Evolutionary conservation across 495 filamentous ascomycete genomes (phyloP), one percentile per base, ranked within the genome.

Genomic region (Hypoxylon subgilvum): DNA sequence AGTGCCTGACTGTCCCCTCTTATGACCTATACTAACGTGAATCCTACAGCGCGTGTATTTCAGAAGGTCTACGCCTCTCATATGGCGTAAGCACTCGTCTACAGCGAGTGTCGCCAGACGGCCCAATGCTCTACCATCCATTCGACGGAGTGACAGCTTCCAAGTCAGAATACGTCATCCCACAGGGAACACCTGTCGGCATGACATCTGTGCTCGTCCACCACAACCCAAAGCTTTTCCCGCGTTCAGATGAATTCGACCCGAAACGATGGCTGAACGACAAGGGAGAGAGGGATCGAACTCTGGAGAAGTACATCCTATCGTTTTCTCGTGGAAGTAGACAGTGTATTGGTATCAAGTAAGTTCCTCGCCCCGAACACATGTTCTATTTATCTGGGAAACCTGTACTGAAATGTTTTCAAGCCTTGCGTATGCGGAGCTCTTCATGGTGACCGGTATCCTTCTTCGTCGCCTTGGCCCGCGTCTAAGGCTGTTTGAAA

Each of bases 41-140:
- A 8, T 16, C 0, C 12, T 56, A 79, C 74, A 68, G 58, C 5
- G 82, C 69, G 7, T 70, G 75, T 0, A 68, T 85, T 10, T 60
- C 68, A 19, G 84, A 86, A 65, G 66, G 67, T 0, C 59, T 84
- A 7, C 77, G 83, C 1, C 43, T 82, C 1, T 69, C 67, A 6
- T 74, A 76, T 41, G 75, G 78, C 7, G 61, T 76, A 39, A 35
- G 38, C 7, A 13, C 14, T 1, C 47, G 34, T 34, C 22, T 18
- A 0, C n/a, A 46, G 23, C 42, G 42, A 19, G 21, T 48, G 32
- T 30, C 52, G 19, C 7, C 34, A 4, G 52, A 41, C 23, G 35
- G 28, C 9, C 22, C 35, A n/a, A 30, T 56, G 13, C 1, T 56
- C 1, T 56, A 56, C n/a, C 23, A n/a, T 2, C 23, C 41, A 9